These are phyloP conservation scores for Digitaria exilis DNA, from an alignment of 202 grass and related monocot species.

Conservation along the genomic window DNA sequence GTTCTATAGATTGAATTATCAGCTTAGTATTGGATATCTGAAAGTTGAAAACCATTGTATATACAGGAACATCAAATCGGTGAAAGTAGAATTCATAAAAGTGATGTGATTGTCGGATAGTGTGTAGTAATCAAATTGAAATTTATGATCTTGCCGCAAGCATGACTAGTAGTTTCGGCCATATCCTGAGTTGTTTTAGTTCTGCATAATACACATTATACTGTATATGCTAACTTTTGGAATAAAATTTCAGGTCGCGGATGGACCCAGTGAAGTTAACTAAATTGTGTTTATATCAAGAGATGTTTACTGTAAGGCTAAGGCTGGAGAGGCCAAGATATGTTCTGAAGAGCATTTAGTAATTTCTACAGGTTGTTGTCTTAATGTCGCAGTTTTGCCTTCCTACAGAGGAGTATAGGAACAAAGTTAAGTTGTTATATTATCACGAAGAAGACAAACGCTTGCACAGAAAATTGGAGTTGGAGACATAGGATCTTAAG, in stretches of 20 bases:
- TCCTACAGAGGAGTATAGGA: background rate
- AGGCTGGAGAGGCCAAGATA: constrained; percentile 32
- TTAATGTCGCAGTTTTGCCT: constrained; percentile 30
- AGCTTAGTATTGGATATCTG: background rate
- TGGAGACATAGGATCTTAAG: constrained; percentile 10
- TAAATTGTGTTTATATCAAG: constrained; percentile 40
- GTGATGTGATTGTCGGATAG: background rate
- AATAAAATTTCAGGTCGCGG: constrained; percentile 40
- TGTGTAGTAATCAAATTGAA: background rate
- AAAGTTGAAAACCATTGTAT: background rate
- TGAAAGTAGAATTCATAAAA: background rate
- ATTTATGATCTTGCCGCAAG: background rate
- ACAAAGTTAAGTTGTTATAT: background rate
- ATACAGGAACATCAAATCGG: background rate
- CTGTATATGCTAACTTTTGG: background rate
- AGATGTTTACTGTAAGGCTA: constrained; percentile 22
- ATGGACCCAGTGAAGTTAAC: constrained; percentile 29
- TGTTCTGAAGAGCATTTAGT: constrained; percentile 34
- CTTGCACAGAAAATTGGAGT: constrained; percentile 15
- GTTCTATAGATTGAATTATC: background rate
- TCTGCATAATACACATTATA: background rate
- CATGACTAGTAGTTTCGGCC: background rate
- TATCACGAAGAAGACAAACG: constrained; percentile 27
- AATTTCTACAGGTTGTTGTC: constrained; percentile 31
- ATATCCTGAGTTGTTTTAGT: background rate